Evolutionary conservation across 2,329 filamentous ascomycete genomes (phyloP), one percentile per base, ranked within the genome.

Genomic region (Raffaelea albimanens): DNA sequence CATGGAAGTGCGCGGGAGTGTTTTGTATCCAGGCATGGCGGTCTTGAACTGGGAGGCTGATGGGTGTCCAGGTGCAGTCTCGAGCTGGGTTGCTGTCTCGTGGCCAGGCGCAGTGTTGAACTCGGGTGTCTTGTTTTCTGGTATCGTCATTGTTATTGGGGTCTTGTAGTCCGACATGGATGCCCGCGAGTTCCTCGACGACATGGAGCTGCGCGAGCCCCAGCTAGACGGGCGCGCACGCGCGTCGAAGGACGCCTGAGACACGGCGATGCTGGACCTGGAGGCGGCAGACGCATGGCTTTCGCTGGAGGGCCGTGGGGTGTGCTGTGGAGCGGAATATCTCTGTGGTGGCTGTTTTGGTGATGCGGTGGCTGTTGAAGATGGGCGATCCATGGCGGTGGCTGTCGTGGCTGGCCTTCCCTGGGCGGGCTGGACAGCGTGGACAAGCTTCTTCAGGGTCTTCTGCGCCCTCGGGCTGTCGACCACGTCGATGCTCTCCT

Each of bases 231-330:
- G 53, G 21, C 57, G 56, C 18, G 52, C 46, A n/a, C 56, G 57
- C 13, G 55, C 47, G 16, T 60, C 70, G 50, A 69, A 60, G 53
- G 53, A 56, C 29, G 58, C 56, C 19, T 50, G 53, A 18, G 53
- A 51, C 31, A 53, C 55, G 13, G 50, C 18, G 18, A 20, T 14
- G 16, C 21, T 19, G 5, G 34, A 38, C 33, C 54, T 55, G 18
- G 64, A 61, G 49, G 58, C 60, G 44, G 58, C 55, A 46, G 57
- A 56, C 9, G 21, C 25, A 38, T 36, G 46, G 16, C 56, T 59
- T 48, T 52, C 55, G 44, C 51, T 55, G 3, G 60, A 61, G 21
- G 58, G 43, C 5, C 59, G 55, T 18, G 56, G 53, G 3, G 58
- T 57, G 31, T n/a, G n/a, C n/a, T n/a, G n/a, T n/a, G n/a, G n/a